These are phyloP conservation scores for Dendrothele bispora DNA, from an alignment of 768 basidiomycete species.

Conservation along the genomic window DNA sequence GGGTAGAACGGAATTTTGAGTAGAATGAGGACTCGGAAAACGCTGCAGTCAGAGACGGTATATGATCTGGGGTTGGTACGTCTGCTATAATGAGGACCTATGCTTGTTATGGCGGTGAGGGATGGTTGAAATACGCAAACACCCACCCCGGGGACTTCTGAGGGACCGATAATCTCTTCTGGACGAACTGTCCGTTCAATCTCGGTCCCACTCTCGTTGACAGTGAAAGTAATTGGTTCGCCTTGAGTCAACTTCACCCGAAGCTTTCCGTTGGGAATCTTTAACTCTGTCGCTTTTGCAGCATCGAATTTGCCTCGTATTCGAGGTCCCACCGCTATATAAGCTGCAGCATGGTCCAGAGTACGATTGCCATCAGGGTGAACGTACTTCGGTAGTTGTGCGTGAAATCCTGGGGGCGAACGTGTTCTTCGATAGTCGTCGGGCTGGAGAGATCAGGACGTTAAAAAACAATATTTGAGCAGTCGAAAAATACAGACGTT, in stretches of 20 bases:
- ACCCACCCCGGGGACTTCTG: conserved; percentile 49
- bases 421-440: conserved; percentile 14
- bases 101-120: not conserved
- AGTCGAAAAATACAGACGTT: no score
- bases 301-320: conserved; percentile 59
- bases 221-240: conserved; percentile 55
- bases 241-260: conserved; percentile 67
- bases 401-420: conserved; percentile 16
- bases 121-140: conserved; percentile 1
- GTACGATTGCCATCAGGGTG: conserved; percentile 5
- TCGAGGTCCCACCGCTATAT: conserved; percentile 34
- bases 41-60: conserved; percentile 47
- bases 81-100: conserved; percentile 73
- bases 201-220: conserved; percentile 41
- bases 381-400: conserved; percentile 17
- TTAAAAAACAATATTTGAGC: no score
- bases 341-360: conserved; percentile 27
- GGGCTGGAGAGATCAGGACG: not conserved
- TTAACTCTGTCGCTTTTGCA: conserved; percentile 59
- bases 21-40: conserved; percentile 51
- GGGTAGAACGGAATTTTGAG: conserved; percentile 44
- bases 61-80: conserved; percentile 61
- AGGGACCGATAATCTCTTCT: conserved; percentile 59
- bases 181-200: conserved; percentile 52
- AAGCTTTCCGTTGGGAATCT: conserved; percentile 58